Conservation (phyloP, 164 flowering plant genomes). For the Chimonanthus praecox region DNA sequence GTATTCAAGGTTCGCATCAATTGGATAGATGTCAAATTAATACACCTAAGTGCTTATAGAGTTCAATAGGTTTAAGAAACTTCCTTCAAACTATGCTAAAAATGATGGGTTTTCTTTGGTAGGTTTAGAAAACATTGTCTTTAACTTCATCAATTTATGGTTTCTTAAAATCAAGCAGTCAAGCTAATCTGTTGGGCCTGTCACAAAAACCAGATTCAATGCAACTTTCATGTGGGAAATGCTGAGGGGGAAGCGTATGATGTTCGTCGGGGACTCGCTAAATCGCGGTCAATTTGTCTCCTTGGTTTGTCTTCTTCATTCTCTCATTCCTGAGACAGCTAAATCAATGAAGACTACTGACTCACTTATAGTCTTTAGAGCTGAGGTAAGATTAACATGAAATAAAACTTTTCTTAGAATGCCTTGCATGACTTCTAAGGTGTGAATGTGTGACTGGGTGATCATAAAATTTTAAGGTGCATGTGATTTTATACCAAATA, state of each 20-base stretch:
- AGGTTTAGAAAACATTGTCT: no score
- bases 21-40: no score
- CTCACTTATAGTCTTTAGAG: slow-evolving; percentile 67
- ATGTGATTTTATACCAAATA: no score
- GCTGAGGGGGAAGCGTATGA: slow-evolving; percentile 79
- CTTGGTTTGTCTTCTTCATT: slow-evolving; percentile 78
- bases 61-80: no score
- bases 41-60: no score
- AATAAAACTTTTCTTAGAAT: not conserved
- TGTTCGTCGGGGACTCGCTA: slow-evolving; percentile 86
- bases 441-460: no score
- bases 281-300: slow-evolving; percentile 82
- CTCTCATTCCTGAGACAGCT: slow-evolving; percentile 48
- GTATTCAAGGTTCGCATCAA: no score
- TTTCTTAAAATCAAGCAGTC: not conserved
- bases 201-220: slow-evolving; percentile 51
- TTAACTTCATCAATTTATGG: no score
- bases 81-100: no score
- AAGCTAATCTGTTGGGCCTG: not conserved
- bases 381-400: slow-evolving; percentile 38
- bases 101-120: no score
- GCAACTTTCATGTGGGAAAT: slow-evolving; percentile 79
- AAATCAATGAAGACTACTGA: slow-evolving; percentile 64
- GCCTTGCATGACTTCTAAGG: not conserved
- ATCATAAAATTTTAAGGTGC: no score